Conservation (phyloP, 2,329 filamentous ascomycete genomes). For the Aspergillus hortae region DNA sequence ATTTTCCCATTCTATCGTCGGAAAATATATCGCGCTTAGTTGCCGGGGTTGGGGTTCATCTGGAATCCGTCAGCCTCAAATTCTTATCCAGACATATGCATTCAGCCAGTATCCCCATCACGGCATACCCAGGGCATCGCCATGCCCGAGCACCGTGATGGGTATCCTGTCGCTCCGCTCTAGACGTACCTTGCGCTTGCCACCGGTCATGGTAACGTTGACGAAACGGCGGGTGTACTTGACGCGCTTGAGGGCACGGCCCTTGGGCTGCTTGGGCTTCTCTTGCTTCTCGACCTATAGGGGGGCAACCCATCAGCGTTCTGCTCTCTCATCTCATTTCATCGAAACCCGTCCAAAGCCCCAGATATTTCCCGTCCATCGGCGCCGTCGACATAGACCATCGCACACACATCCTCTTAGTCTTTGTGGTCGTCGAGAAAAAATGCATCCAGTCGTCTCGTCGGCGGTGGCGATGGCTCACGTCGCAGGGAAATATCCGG, state of each 20-base stretch:
- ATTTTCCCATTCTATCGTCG: neutral
- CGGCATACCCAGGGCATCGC: neutral
- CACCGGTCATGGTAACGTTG: constrained; percentile 94
- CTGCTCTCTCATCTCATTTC: neutral
- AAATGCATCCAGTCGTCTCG: neutral
- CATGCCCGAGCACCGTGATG: too few species aligned
- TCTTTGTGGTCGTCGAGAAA: neutral
- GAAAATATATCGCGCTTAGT: constrained; percentile 46
- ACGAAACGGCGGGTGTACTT: constrained; percentile 97
- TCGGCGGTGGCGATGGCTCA: neutral
- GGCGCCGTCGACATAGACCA: neutral
- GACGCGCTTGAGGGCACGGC: constrained; percentile 94
- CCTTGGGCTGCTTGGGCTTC: constrained; percentile 97
- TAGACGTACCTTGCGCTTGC: constrained; percentile 85
- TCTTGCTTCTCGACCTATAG: constrained; percentile 46
- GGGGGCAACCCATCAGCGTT: constrained; percentile 1
- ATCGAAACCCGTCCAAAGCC: neutral
- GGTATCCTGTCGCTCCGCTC: too few species aligned
- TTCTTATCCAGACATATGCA: too few species aligned
- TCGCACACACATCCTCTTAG: neutral
- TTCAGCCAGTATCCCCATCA: neutral
- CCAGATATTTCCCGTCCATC: neutral
- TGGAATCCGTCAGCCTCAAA: constrained; percentile 28
- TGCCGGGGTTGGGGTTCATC: constrained; percentile 86
- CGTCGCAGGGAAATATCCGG: neutral